Base-by-base conservation (phyloP, 768 basidiomycete genomes). In the Pleurotus citrinopileatus region DNA sequence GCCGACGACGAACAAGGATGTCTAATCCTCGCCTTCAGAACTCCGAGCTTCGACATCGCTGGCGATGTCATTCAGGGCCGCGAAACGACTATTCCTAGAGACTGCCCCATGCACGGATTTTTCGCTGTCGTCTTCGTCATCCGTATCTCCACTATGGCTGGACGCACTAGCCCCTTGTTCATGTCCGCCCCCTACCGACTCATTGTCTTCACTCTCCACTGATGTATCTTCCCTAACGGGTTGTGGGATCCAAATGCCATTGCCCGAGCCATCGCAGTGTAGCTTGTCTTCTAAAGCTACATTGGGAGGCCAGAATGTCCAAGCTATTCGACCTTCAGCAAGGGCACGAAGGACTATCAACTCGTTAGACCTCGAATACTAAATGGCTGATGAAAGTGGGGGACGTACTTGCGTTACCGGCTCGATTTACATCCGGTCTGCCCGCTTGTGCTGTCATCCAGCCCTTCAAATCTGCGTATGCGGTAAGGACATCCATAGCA, bases 381-480 rank as follows among this genome's bases (percentile, higher is more conserved):
- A 48, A 29, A 13, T 40, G 19, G 40, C 12, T 23, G 15, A 13
- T 9, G 28, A 32, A 12, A 28, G 13, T 15, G 9, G 10, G 1
- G 13, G 3, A 54, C 91, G 67, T 66, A 94, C 94, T 85, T 9
- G 85, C 83, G 65, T 95, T 95, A 27, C 94, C 95, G 2, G 95
- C 91, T 37, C 95, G 81, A 63, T 92, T 86, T 20, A 89, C 73
- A 69, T 98, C 95, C 2, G 94, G 87, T 57, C 95, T 70, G 1
- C 93, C 94, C 4, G 91, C 91, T 67, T 94, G 90, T 8, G 95
- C 94, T 27, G 95, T 98, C 37, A 94, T 68, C 86, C 87, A 93
- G 17, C 90, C 87, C 65, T 88, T 91, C 54, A 77, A 73, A 46
- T 80, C 66, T 1, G 95, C 93, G 66, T 88, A 89, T 2, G 87